These are phyloP conservation scores for Drechslerella dactyloides DNA, from an alignment of 2,329 filamentous ascomycete species.

Conservation along the genomic window DNA sequence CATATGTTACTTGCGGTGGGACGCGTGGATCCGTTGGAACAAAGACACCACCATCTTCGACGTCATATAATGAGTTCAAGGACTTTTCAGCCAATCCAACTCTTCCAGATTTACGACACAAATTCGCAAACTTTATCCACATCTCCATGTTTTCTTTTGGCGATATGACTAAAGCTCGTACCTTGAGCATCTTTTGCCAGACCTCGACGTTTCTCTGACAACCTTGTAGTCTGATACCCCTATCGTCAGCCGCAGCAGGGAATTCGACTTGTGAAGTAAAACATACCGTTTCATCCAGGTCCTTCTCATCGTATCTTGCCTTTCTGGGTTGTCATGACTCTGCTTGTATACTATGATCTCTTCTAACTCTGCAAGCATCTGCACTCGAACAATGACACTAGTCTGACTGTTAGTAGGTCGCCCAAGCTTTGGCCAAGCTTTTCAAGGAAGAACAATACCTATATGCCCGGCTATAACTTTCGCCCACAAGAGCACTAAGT, in stretches of 20 bases:
- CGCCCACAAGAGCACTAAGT: conserved; percentile 91
- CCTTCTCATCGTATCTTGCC: conserved; percentile 85
- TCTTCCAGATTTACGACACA: conserved; percentile 93
- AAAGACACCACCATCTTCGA: conserved; percentile 63
- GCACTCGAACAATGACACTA: conserved; percentile 88
- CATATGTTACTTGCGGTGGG: conserved; percentile 85
- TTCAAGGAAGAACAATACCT: conserved; percentile 59
- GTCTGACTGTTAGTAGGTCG: background rate
- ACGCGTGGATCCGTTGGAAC: conserved; percentile 61
- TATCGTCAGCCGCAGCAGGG: background rate
- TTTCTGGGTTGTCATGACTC: conserved; percentile 76
- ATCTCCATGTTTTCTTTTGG: conserved; percentile 95
- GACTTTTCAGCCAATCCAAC: conserved; percentile 96
- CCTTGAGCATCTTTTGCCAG: conserved; percentile 97
- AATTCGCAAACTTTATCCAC: conserved; percentile 99
- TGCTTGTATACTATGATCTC: conserved; percentile 99
- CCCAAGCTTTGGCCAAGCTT: background rate
- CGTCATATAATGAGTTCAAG: conserved; percentile 84
- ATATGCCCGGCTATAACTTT: conserved; percentile 97
- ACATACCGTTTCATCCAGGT: conserved; percentile 85
- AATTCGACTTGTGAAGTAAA: background rate
- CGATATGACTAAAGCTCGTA: conserved; percentile 87
- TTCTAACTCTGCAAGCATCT: conserved; percentile 98
- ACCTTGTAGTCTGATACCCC: conserved; percentile 69
- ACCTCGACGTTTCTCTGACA: conserved; percentile 97